Conservation (phyloP, 169 alveolate species). For the Eimeria sp. region DNA sequence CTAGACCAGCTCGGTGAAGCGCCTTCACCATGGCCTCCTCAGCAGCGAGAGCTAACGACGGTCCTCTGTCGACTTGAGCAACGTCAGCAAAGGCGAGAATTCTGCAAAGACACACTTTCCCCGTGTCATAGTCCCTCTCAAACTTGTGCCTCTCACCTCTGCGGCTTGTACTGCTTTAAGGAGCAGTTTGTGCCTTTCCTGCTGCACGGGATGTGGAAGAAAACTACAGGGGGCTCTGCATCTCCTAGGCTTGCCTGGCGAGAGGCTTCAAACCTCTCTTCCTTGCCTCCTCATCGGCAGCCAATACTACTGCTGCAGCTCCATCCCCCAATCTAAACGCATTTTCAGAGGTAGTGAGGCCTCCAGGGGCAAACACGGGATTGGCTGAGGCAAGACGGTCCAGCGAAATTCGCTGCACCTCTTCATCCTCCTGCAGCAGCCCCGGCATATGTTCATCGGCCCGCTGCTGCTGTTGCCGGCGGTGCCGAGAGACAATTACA, state of each 20-base stretch:
- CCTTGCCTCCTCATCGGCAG: constrained; percentile 90
- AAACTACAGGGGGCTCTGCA: neutral
- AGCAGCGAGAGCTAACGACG: constrained; percentile 95
- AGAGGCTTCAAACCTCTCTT: constrained; percentile 91
- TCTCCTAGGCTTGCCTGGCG: constrained; percentile 86
- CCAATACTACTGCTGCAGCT: constrained; percentile 94
- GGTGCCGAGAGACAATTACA: neutral
- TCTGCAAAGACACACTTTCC: constrained; percentile 63
- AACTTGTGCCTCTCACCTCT: neutral
- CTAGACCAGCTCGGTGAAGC: constrained; percentile 88
- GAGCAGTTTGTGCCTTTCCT: neutral
- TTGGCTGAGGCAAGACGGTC: constrained; percentile 87
- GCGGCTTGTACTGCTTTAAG: neutral
- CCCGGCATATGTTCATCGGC: neutral
- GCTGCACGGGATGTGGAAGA: neutral
- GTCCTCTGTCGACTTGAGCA: constrained; percentile 93
- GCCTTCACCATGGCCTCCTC: constrained; percentile 90
- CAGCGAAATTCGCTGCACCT: constrained; percentile 44
- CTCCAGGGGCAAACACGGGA: constrained; percentile 93
- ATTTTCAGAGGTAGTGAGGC: constrained; percentile 96
- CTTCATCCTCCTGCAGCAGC: constrained; percentile 79
- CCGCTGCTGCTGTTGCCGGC: constrained; percentile 38
- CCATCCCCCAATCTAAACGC: constrained; percentile 96
- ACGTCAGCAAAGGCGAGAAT: constrained; percentile 93
- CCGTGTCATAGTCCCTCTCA: neutral